Evolutionary conservation across 2,329 filamentous ascomycete genomes (phyloP).

Genomic region (Alternaria angustiovoidea): DNA sequence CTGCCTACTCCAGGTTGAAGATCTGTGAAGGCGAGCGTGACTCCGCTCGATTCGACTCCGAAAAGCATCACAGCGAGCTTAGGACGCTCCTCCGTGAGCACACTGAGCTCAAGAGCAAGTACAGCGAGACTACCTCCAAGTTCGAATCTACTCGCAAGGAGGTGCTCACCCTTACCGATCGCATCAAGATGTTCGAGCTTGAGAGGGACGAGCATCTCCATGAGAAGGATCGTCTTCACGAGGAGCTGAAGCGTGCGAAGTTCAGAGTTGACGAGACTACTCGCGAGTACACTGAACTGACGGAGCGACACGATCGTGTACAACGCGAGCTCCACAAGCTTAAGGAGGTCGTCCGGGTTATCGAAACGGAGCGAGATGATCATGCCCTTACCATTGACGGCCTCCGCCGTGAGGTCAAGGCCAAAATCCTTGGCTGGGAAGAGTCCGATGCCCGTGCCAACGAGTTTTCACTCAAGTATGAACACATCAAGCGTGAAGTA

Average conservation of each 20-base stretch:
- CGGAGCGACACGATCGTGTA: constrained; percentile 30
- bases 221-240: constrained; percentile 35
- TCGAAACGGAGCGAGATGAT: constrained; percentile 36
- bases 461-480: constrained; percentile 32
- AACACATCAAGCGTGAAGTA: constrained; percentile 35
- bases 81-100: constrained; percentile 31
- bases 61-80: constrained; percentile 34
- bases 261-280: constrained; percentile 27
- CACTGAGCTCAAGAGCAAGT: constrained; percentile 37
- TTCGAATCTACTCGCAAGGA: constrained; percentile 35
- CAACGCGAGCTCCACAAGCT: constrained; percentile 34
- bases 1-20: constrained; percentile 25
- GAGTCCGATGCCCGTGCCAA: constrained; percentile 31
- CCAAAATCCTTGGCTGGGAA: constrained; percentile 27
- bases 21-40: constrained; percentile 31
- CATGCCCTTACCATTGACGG: constrained; percentile 28
- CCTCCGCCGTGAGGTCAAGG: constrained; percentile 33
- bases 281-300: constrained; percentile 34
- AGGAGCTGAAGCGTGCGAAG: constrained; percentile 33
- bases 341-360: constrained; percentile 28
- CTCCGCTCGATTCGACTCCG: constrained; percentile 28
- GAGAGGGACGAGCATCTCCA: constrained; percentile 36
- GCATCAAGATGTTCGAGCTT: constrained; percentile 33
- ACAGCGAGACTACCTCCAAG: constrained; percentile 25
- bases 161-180: constrained; percentile 26